These are phyloP conservation scores for Penicillium coffeae DNA, from an alignment of 495 filamentous ascomycete species.

Conservation along the genomic window DNA sequence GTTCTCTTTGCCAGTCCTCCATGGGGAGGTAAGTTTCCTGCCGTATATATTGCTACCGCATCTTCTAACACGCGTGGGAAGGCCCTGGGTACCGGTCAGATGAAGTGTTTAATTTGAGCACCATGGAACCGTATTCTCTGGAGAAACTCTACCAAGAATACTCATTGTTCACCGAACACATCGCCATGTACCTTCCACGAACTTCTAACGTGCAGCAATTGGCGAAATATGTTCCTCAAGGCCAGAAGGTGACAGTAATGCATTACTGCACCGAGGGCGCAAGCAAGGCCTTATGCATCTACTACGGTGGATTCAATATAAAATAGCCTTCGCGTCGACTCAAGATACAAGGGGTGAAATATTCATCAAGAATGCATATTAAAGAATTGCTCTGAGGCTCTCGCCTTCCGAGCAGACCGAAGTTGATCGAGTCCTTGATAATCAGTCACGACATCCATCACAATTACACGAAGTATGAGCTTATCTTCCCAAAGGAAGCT, in stretches of 20 bases:
- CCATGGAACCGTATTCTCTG: slow-evolving; percentile 84
- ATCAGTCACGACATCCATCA: too few species aligned
- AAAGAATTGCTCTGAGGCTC: too few species aligned
- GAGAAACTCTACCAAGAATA: slow-evolving; percentile 58
- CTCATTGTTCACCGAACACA: slow-evolving; percentile 43
- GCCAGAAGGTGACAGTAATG: slow-evolving; percentile 60
- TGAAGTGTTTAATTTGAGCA: slow-evolving; percentile 75
- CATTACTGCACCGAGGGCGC: slow-evolving; percentile 91
- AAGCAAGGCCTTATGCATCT: slow-evolving; percentile 71
- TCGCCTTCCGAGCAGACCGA: too few species aligned
- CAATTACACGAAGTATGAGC: too few species aligned
- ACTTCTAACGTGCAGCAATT: slow-evolving; percentile 85
- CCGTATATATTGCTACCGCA: neutral
- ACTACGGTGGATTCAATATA: slow-evolving; percentile 46
- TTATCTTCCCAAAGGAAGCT: too few species aligned
- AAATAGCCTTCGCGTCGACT: neutral
- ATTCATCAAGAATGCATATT: too few species aligned
- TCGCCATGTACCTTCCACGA: slow-evolving; percentile 81
- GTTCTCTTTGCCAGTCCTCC: slow-evolving; percentile 88
- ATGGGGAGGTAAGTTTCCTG: slow-evolving; percentile 69
- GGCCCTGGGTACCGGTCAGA: slow-evolving; percentile 75
- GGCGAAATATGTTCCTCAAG: slow-evolving; percentile 55
- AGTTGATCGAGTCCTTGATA: too few species aligned
- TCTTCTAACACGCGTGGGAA: slow-evolving; percentile 15
- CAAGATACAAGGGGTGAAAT: too few species aligned